Evolutionary conservation across 768 basidiomycete genomes (phyloP).

Genomic region (Tremella mesenterica): DNA sequence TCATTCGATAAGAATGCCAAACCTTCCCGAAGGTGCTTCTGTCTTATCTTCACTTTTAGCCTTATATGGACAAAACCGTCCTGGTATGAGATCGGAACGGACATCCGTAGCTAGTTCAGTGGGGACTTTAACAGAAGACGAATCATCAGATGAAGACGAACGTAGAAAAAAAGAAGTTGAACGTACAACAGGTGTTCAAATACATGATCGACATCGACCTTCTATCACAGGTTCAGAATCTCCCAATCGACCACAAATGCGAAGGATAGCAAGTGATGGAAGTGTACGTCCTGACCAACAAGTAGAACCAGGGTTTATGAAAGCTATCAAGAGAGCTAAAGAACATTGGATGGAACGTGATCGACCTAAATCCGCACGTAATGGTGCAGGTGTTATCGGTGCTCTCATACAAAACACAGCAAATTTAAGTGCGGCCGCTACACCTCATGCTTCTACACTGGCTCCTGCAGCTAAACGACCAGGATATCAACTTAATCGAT

Average conservation of each 20-base stretch:
- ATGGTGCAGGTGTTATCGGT: conserved; percentile 58
- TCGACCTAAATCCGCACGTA: conserved; percentile 48
- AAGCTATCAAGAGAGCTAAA: conserved; percentile 16
- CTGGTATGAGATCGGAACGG: conserved; percentile 2
- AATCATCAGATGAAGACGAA: background rate
- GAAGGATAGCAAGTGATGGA: conserved; percentile 7
- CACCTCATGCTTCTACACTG: conserved; percentile 45
- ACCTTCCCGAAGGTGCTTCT: conserved; percentile 22
- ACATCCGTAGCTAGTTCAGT: conserved; percentile 11
- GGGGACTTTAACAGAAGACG: background rate
- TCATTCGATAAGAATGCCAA: conserved; percentile 4
- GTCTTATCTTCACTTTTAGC: conserved; percentile 61
- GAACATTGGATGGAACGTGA: conserved; percentile 24
- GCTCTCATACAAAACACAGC: conserved; percentile 64
- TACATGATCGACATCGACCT: background rate
- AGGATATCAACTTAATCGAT: conserved; percentile 62
- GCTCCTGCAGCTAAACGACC: conserved; percentile 57
- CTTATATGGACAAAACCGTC: conserved; percentile 51
- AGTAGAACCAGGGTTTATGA: conserved; percentile 14
- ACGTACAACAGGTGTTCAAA: background rate
- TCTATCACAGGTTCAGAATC: background rate
- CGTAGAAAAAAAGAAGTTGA: background rate
- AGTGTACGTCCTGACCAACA: background rate
- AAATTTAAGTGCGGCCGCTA: conserved; percentile 55
- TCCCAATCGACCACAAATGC: background rate